Evolutionary conservation across 2,329 filamentous ascomycete genomes (phyloP).

Genomic region (Mycosphaerella sp.): DNA sequence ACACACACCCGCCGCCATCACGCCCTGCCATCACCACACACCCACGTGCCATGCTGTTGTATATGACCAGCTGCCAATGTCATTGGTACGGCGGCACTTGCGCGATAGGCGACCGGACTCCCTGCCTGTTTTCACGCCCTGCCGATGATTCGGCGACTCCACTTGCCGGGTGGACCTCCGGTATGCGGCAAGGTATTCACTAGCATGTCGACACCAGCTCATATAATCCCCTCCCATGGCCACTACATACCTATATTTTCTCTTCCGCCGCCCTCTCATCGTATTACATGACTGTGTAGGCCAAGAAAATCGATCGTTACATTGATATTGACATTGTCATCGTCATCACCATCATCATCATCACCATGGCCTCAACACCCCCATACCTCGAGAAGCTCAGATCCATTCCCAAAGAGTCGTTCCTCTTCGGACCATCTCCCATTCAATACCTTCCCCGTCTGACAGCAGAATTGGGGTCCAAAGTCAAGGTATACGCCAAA

Average conservation of each 20-base stretch:
- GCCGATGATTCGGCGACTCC: slow-evolving; percentile 7
- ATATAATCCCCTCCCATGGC: neutral
- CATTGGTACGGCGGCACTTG: neutral
- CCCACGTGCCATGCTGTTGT: neutral
- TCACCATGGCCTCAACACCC: slow-evolving; percentile 11
- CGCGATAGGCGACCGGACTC: slow-evolving; percentile 3
- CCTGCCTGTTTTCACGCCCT: neutral
- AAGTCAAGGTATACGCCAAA: slow-evolving; percentile 60
- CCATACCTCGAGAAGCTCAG: slow-evolving; percentile 21
- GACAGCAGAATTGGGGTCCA: slow-evolving; percentile 50
- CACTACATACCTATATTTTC: neutral
- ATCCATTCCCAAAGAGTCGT: slow-evolving; percentile 52
- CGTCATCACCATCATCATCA: neutral
- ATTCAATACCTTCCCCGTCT: slow-evolving; percentile 62
- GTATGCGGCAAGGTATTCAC: neutral
- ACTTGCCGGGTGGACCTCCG: neutral
- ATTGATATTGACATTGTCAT: no score
- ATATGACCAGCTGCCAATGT: neutral
- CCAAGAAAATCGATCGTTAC: no score
- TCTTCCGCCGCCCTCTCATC: no score
- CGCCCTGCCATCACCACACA: no score
- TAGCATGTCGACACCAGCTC: neutral
- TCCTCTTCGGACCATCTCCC: slow-evolving; percentile 62
- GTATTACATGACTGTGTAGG: no score
- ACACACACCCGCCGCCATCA: no score